Conservation (phyloP, 768 basidiomycete genomes). For the Rhodocollybia butyracea region DNA sequence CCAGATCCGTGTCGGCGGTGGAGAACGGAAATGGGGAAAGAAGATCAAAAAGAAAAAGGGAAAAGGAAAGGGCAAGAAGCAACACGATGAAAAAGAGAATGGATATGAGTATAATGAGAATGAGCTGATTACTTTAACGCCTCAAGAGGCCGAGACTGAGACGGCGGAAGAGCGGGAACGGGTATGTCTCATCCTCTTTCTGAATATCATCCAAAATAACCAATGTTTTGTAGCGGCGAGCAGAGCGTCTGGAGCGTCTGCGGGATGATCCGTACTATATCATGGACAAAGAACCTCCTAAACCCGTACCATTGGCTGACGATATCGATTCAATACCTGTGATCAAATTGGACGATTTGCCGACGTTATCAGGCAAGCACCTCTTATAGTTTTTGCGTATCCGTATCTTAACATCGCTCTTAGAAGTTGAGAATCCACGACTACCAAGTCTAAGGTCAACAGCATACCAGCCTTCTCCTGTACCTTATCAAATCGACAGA, state of each 20-base stretch:
- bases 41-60: slow-evolving; percentile 39
- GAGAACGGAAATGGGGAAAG: slow-evolving; percentile 40
- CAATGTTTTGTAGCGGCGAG: slow-evolving; percentile 52
- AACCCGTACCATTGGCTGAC: slow-evolving; percentile 25
- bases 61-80: slow-evolving; percentile 23
- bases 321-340: slow-evolving; percentile 94
- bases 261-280: slow-evolving; percentile 93
- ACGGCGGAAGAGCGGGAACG: slow-evolving; percentile 62
- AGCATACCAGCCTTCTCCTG: slow-evolving; percentile 35
- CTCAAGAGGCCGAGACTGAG: slow-evolving; percentile 38
- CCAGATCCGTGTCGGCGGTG: slow-evolving; percentile 32
- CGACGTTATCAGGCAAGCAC: slow-evolving; percentile 32
- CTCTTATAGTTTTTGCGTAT: slow-evolving; percentile 5
- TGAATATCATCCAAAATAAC: not conserved
- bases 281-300: slow-evolving; percentile 53
- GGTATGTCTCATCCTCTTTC: slow-evolving; percentile 37
- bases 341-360: slow-evolving; percentile 75
- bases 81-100: slow-evolving; percentile 24
- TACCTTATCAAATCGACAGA: slow-evolving; percentile 65
- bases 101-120: slow-evolving; percentile 1
- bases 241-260: slow-evolving; percentile 70
- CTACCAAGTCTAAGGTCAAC: slow-evolving; percentile 44
- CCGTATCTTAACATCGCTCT: not conserved
- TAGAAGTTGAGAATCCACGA: slow-evolving; percentile 30
- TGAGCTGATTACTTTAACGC: slow-evolving; percentile 30